phyloP scores from a whole-genome alignment of 164 flowering plant genomes.

The Aristolochia fimbriata region DNA sequence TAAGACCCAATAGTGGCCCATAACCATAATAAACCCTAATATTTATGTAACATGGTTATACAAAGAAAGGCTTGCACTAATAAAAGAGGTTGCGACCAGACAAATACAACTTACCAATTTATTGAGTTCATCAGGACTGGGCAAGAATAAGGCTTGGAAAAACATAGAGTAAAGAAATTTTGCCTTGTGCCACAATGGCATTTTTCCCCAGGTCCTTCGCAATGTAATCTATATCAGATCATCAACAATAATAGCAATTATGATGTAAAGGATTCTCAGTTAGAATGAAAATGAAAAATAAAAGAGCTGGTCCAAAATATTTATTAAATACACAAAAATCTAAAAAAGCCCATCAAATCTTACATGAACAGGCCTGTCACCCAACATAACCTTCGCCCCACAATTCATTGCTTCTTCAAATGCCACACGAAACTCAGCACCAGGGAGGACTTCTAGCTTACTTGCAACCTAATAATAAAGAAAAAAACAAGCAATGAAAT shows the following conservation, averaged over 20 bases:
- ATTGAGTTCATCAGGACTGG: constrained; percentile 64
- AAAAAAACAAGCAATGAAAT: not conserved
- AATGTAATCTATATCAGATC: constrained; percentile 54
- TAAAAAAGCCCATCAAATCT: constrained; percentile 6
- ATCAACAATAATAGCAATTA: not conserved
- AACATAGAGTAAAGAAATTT: constrained; percentile 52
- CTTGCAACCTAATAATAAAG: constrained; percentile 48
- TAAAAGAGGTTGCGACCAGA: not conserved
- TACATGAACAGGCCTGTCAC: constrained; percentile 93
- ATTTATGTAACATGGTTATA: too few relatives aligned
- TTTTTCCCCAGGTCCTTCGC: constrained; percentile 82
- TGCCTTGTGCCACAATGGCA: constrained; percentile 87
- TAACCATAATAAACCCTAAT: too few relatives aligned
- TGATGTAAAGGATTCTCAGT: not conserved
- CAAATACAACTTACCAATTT: constrained; percentile 43
- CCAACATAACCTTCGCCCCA: constrained; percentile 88
- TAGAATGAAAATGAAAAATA: not conserved
- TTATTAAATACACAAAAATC: not conserved
- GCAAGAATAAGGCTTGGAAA: constrained; percentile 74
- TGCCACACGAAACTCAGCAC: constrained; percentile 92
- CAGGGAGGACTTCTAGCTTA: constrained; percentile 86
- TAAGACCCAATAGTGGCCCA: too few relatives aligned
- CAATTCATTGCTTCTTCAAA: constrained; percentile 85
- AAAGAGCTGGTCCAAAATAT: not conserved
- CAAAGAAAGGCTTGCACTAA: too few relatives aligned